These are phyloP conservation scores for Ogataea thermomethanolica DNA, from an alignment of 805 yeast genomes.

Conservation along the genomic window DNA sequence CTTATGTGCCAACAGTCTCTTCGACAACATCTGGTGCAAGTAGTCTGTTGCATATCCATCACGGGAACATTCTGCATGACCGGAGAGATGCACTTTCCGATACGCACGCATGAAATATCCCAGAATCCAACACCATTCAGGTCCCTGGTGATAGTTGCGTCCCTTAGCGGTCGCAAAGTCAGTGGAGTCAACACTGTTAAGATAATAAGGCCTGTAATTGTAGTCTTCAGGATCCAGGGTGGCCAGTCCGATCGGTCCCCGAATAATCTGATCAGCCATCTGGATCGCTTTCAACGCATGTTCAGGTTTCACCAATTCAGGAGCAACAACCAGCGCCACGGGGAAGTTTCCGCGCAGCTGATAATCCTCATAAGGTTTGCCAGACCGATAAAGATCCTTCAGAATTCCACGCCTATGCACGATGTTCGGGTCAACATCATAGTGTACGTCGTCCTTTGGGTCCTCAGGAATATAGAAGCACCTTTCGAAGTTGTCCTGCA, in stretches of 20 bases:
- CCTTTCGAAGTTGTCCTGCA: slow-evolving; percentile 73
- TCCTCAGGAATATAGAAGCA: slow-evolving; percentile 73
- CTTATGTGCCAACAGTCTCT: slow-evolving; percentile 60
- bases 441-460: slow-evolving; percentile 56
- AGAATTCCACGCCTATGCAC: slow-evolving; percentile 92
- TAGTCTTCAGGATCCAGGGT: slow-evolving; percentile 91
- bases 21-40: slow-evolving; percentile 55
- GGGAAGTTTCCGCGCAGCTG: slow-evolving; percentile 90
- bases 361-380: slow-evolving; percentile 90
- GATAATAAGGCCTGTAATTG: slow-evolving; percentile 88
- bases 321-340: slow-evolving; percentile 92
- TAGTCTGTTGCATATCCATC: slow-evolving; percentile 43
- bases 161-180: slow-evolving; percentile 95
- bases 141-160: slow-evolving; percentile 96
- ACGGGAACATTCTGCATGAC: slow-evolving; percentile 35
- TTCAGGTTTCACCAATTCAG: slow-evolving; percentile 71
- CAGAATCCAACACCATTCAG: slow-evolving; percentile 94
- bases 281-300: slow-evolving; percentile 63
- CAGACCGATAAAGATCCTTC: slow-evolving; percentile 78
- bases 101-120: slow-evolving; percentile 88
- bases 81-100: slow-evolving; percentile 46
- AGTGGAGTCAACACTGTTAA: slow-evolving; percentile 70
- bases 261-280: slow-evolving; percentile 65
- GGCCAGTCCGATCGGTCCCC: slow-evolving; percentile 90
- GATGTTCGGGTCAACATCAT: slow-evolving; percentile 56